A percentile compares a stretch with the other conserved stretches of the same genome.
Conservation (phyloP, 768 basidiomycete species). For the Pholiota molesta region DNA sequence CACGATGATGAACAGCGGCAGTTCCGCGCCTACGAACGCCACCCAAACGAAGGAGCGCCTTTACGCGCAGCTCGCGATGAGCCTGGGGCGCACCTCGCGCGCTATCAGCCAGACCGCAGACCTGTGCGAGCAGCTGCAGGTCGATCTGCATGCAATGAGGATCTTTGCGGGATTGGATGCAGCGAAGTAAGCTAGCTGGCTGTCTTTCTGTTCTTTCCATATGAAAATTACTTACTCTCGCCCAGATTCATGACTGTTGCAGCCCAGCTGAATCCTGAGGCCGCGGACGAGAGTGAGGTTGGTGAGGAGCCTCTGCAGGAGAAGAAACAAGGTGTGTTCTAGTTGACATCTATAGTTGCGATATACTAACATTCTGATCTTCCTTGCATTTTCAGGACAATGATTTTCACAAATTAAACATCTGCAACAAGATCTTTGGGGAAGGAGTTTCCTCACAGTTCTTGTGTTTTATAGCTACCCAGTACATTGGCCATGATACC, state of each 20-base stretch:
- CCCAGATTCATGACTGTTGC: slow-evolving; percentile 47
- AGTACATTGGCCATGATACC: too few relatives aligned
- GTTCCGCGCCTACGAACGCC: slow-evolving; percentile 53
- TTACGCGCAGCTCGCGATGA: slow-evolving; percentile 75
- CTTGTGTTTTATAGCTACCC: too few relatives aligned
- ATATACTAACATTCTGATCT: neutral
- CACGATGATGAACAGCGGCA: slow-evolving; percentile 22
- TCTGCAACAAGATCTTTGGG: too few relatives aligned
- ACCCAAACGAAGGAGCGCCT: slow-evolving; percentile 82
- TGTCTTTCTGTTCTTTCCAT: neutral
- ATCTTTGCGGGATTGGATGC: slow-evolving; percentile 79
- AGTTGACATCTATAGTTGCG: neutral
- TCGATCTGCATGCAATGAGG: slow-evolving; percentile 78
- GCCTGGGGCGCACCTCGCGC: slow-evolving; percentile 66
- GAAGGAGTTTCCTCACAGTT: too few relatives aligned
- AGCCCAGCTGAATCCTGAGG: slow-evolving; percentile 37
- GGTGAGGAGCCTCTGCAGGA: slow-evolving; percentile 5
- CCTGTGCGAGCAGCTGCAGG: slow-evolving; percentile 75
- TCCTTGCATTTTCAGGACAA: too few relatives aligned
- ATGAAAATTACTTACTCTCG: neutral
- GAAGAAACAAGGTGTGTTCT: neutral
- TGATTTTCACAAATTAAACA: too few relatives aligned
- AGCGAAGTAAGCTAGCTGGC: slow-evolving; percentile 62
- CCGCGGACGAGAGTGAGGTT: slow-evolving; percentile 18
- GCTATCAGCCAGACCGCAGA: slow-evolving; percentile 75